Conservation (phyloP, 2,329 filamentous ascomycete genomes). For the Phialemonium atrogriseum region DNA sequence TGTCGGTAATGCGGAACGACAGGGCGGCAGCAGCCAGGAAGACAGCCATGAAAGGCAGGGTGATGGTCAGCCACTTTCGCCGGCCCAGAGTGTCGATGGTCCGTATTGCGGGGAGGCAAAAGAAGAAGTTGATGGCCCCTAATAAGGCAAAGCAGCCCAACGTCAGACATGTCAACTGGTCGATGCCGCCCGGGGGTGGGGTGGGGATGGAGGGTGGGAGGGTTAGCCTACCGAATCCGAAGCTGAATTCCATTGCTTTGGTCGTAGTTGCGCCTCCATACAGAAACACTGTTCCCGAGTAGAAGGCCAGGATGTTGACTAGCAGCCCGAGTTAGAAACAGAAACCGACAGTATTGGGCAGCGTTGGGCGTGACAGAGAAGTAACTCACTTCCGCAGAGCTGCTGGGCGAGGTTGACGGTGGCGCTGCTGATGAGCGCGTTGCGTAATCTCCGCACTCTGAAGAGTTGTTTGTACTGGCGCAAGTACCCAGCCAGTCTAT, state of each 20-base stretch:
- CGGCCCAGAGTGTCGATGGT: slow-evolving; percentile 32
- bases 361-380: not conserved
- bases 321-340: not conserved
- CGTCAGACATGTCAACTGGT: too few relatives aligned
- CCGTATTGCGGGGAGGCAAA: slow-evolving; percentile 30
- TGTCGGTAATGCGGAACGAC: too few relatives aligned
- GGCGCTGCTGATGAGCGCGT: slow-evolving; percentile 22
- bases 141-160: too few relatives aligned
- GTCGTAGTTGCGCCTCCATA: slow-evolving; percentile 3
- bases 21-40: slow-evolving; percentile 29
- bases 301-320: slow-evolving; percentile 36
- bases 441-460: slow-evolving; percentile 9
- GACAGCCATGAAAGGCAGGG: slow-evolving; percentile 33
- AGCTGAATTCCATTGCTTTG: slow-evolving; percentile 21
- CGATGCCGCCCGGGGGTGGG: too few relatives aligned
- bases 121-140: slow-evolving; percentile 33
- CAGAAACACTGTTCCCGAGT: slow-evolving; percentile 29
- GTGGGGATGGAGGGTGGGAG: too few relatives aligned
- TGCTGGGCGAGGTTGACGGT: slow-evolving; percentile 23
- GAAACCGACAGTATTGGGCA: too few relatives aligned
- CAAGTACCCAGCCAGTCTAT: slow-evolving; percentile 1
- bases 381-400: slow-evolving; percentile 23
- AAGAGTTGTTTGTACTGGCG: slow-evolving; percentile 4
- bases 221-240: slow-evolving; percentile 25
- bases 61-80: slow-evolving; percentile 32